Conservation (phyloP, 2,329 filamentous ascomycete species). For the Coniella vitis region DNA sequence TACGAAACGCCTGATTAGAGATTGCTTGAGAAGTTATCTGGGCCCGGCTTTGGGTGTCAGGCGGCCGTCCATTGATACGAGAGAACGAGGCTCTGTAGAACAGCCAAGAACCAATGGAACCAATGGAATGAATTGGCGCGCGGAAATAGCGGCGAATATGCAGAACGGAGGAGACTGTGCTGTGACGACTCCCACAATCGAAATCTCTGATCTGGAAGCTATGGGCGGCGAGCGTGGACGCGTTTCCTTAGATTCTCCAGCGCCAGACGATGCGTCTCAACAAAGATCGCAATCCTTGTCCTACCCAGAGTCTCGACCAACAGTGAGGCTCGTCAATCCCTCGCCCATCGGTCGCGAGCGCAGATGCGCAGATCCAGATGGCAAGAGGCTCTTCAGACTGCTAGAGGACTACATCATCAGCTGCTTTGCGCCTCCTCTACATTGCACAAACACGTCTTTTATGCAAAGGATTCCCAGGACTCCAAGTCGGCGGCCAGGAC, state of each 20-base stretch:
- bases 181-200: constrained; percentile 5
- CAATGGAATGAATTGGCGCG: background rate
- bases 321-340: constrained; percentile 9
- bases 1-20: constrained; percentile 44
- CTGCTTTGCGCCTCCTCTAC: constrained; percentile 58
- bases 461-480: constrained; percentile 22
- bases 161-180: background rate
- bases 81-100: constrained; percentile 6
- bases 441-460: constrained; percentile 74
- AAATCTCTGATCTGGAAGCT: constrained; percentile 1
- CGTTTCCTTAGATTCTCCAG: constrained; percentile 17
- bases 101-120: background rate
- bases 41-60: constrained; percentile 20
- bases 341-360: constrained; percentile 15
- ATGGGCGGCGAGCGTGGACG: constrained; percentile 21
- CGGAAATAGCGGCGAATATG: background rate
- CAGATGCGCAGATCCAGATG: constrained; percentile 25
- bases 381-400: constrained; percentile 61
- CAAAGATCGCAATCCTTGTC: constrained; percentile 39
- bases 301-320: constrained; percentile 31
- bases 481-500: constrained; percentile 23
- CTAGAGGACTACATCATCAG: constrained; percentile 71
- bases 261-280: constrained; percentile 4
- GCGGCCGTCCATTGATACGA: constrained; percentile 7
- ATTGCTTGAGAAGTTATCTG: constrained; percentile 34